Evolutionary conservation across 164 flowering plant species (phyloP).

Genomic region (Amborella trichopoda): DNA sequence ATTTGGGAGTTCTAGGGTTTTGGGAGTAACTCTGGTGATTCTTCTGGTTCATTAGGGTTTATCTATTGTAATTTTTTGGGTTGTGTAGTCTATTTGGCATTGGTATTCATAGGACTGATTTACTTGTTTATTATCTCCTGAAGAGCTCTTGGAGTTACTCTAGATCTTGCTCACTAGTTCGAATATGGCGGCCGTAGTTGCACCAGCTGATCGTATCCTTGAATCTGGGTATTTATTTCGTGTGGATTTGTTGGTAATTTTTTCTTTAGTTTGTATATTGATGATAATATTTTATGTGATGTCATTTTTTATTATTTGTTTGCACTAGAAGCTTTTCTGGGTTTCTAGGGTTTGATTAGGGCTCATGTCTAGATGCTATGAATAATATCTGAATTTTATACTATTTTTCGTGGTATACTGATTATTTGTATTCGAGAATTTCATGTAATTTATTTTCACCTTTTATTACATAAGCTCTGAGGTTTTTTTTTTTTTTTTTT

Average conservation of each 20-base stretch:
- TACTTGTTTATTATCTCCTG: background rate
- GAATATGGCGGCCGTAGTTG: conserved; percentile 26
- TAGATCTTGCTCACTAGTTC: background rate
- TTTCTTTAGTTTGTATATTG: background rate
- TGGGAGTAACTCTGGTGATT: too few species aligned
- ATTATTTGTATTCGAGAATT: background rate
- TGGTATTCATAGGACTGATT: background rate
- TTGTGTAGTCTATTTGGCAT: too few species aligned
- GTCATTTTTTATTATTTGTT: background rate
- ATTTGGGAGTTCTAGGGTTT: too few species aligned
- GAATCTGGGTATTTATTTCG: background rate
- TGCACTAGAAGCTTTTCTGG: background rate
- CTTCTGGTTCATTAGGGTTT: too few species aligned
- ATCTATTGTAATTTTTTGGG: too few species aligned
- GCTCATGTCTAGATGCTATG: background rate
- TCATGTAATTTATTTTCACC: background rate
- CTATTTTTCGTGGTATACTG: background rate
- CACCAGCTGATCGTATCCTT: conserved; percentile 37
- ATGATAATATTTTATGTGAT: background rate
- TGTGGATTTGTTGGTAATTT: background rate
- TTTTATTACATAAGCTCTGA: background rate
- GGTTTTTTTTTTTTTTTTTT: background rate
- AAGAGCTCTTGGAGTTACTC: background rate
- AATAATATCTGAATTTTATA: background rate
- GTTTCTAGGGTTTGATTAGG: background rate